These are phyloP conservation scores for Gossypium anomalum DNA, from an alignment of 345 rosid genomes.

Conservation along the genomic window DNA sequence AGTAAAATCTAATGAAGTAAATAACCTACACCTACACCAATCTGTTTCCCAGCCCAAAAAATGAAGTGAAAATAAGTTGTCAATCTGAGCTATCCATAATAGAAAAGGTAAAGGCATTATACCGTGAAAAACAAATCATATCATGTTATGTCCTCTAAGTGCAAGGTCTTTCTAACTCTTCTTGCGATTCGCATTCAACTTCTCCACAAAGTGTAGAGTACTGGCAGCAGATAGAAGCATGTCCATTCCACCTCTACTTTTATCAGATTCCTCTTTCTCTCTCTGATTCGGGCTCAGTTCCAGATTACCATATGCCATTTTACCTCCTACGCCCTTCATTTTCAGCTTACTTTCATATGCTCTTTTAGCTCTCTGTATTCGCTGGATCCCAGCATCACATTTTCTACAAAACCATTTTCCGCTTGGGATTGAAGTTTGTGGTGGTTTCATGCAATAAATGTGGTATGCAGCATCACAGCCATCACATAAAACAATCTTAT, in stretches of 20 bases:
- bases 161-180: conserved; percentile 18
- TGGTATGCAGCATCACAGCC: conserved; percentile 92
- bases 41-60: conserved; percentile 9
- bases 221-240: conserved; percentile 83
- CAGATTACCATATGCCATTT: conserved; percentile 14
- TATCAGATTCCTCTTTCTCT: conserved; percentile 28
- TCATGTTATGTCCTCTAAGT: conserved; percentile 4
- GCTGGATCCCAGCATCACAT: conserved; percentile 52
- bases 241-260: conserved; percentile 58
- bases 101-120: conserved; percentile 2
- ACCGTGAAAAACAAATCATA: conserved; percentile 1
- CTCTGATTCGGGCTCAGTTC: conserved; percentile 21
- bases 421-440: conserved; percentile 43
- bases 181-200: conserved; percentile 29
- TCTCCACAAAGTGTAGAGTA: conserved; percentile 49
- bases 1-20: conserved; percentile 23
- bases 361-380: conserved; percentile 44
- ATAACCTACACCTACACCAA: conserved; percentile 26
- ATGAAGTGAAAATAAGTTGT: conserved; percentile 18
- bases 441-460: conserved; percentile 77
- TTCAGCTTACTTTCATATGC: conserved; percentile 33
- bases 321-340: conserved; percentile 20
- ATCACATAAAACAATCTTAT: conserved; percentile 76
- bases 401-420: conserved; percentile 83
- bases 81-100: background rate